A percentile compares a stretch with the other conserved stretches of the same genome.
Evolutionary conservation across 768 basidiomycete species (phyloP).

Genomic region (Epithele typhae): DNA sequence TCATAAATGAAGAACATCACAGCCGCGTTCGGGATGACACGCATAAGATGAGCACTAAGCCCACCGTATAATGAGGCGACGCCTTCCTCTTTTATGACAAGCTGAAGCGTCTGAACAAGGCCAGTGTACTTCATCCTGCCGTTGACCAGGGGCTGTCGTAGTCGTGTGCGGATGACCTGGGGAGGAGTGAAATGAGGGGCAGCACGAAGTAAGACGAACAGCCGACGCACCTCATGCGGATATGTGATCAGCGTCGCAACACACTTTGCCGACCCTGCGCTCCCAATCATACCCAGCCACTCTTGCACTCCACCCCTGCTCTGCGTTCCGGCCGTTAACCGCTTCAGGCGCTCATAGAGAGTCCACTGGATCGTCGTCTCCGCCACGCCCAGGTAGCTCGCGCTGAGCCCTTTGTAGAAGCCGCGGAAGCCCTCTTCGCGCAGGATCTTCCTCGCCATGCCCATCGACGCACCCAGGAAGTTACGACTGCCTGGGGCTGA

Average conservation of each 20-base stretch:
- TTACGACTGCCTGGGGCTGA: slow-evolving; percentile 6
- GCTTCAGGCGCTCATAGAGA: slow-evolving; percentile 90
- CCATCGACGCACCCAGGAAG: slow-evolving; percentile 49
- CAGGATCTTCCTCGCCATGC: slow-evolving; percentile 68
- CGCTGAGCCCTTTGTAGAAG: slow-evolving; percentile 93
- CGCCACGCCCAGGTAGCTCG: slow-evolving; percentile 92
- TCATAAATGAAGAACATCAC: slow-evolving; percentile 98
- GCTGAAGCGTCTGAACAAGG: slow-evolving; percentile 75
- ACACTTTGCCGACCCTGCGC: slow-evolving; percentile 90
- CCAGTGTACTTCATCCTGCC: slow-evolving; percentile 83
- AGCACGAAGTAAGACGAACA: neutral
- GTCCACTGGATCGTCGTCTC: slow-evolving; percentile 98
- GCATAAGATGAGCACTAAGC: slow-evolving; percentile 90
- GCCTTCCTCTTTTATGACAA: slow-evolving; percentile 90
- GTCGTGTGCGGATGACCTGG: slow-evolving; percentile 86
- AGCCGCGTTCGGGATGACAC: slow-evolving; percentile 94
- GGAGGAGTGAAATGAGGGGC: neutral
- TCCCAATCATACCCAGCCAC: slow-evolving; percentile 82
- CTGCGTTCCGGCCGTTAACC: slow-evolving; percentile 48
- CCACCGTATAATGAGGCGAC: slow-evolving; percentile 84
- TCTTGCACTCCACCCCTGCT: slow-evolving; percentile 54
- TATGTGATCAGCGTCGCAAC: slow-evolving; percentile 95
- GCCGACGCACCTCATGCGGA: slow-evolving; percentile 90
- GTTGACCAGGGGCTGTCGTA: slow-evolving; percentile 82
- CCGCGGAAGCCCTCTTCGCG: slow-evolving; percentile 79